A percentile compares a stretch with the other conserved stretches of the same genome.
These are phyloP conservation scores for Coemansia sp. DNA, from an alignment of 192 early-diverging fungal genomes.

Conservation along the genomic window DNA sequence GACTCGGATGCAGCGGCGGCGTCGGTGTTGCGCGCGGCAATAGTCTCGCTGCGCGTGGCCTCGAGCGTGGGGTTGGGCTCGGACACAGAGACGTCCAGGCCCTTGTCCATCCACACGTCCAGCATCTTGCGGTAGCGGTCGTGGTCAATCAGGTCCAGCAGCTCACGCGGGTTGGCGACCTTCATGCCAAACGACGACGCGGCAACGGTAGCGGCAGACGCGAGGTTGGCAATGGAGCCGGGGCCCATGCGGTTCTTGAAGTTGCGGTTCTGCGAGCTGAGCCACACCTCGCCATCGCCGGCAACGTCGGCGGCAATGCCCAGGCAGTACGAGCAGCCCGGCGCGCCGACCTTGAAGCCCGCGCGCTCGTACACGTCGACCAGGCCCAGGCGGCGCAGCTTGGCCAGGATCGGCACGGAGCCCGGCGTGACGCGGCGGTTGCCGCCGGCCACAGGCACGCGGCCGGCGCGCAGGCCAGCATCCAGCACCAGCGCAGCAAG, in stretches of 20 bases:
- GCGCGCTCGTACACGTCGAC: conserved; percentile 73
- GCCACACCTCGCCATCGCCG: conserved; percentile 76
- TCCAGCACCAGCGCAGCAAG: conserved; percentile 73
- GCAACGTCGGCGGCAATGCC: conserved; percentile 76
- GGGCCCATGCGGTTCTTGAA: conserved; percentile 85
- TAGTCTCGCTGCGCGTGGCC: conserved; percentile 42
- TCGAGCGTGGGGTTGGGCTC: conserved; percentile 63
- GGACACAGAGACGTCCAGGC: conserved; percentile 56
- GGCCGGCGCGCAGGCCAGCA: conserved; percentile 69
- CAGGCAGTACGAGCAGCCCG: conserved; percentile 80
- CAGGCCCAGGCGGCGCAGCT: conserved; percentile 71
- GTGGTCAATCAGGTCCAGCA: conserved; percentile 65
- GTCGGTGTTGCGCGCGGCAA: conserved; percentile 45
- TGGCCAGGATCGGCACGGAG: conserved; percentile 73
- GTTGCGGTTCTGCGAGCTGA: conserved; percentile 82
- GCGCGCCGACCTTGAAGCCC: conserved; percentile 70
- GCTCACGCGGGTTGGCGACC: conserved; percentile 64
- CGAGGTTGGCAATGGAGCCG: conserved; percentile 75
- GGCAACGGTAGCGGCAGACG: conserved; percentile 76
- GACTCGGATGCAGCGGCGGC: conserved; percentile 1
- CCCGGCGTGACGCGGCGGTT: conserved; percentile 77
- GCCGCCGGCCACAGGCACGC: conserved; percentile 57
- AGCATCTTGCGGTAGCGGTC: conserved; percentile 62
- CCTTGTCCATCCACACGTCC: conserved; percentile 66
- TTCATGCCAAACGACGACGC: conserved; percentile 76